Evolutionary conservation across 768 basidiomycete genomes (phyloP).

Genomic region (Pluteus cervinus): DNA sequence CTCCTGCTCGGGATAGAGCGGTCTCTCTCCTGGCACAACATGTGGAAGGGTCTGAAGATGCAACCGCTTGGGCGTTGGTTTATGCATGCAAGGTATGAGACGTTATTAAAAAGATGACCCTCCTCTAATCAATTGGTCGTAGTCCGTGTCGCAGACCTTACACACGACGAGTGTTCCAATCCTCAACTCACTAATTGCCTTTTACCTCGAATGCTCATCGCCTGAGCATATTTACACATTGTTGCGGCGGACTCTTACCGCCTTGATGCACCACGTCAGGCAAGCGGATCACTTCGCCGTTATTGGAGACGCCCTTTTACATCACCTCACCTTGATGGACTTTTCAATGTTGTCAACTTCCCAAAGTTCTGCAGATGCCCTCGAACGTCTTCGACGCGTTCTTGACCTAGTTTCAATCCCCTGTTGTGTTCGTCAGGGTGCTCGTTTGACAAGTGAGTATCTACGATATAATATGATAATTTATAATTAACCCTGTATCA

Average conservation of each 20-base stretch:
- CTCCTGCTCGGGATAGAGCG: slow-evolving; percentile 47
- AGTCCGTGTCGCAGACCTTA: slow-evolving; percentile 81
- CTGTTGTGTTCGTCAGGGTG: slow-evolving; percentile 65
- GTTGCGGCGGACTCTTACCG: slow-evolving; percentile 68
- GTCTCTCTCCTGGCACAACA: slow-evolving; percentile 49
- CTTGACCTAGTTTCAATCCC: slow-evolving; percentile 52
- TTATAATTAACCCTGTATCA: slow-evolving; percentile 12
- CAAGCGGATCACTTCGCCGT: slow-evolving; percentile 56
- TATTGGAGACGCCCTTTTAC: slow-evolving; percentile 48
- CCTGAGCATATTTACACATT: slow-evolving; percentile 44
- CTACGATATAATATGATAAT: slow-evolving; percentile 2
- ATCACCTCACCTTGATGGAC: slow-evolving; percentile 23
- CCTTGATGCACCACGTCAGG: slow-evolving; percentile 80
- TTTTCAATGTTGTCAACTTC: neutral
- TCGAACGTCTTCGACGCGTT: slow-evolving; percentile 42
- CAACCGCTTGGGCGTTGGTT: slow-evolving; percentile 68
- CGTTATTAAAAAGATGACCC: neutral
- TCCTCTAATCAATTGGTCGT: slow-evolving; percentile 5
- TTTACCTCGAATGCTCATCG: slow-evolving; percentile 37
- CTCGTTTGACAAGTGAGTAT: slow-evolving; percentile 54
- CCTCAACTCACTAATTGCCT: slow-evolving; percentile 49
- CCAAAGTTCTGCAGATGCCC: slow-evolving; percentile 11
- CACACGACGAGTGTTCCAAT: slow-evolving; percentile 71
- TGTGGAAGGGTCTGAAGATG: slow-evolving; percentile 48
- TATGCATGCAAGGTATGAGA: slow-evolving; percentile 68